Conservation (phyloP, 805 yeast genomes). For the Debaryomyces prosopidis region DNA sequence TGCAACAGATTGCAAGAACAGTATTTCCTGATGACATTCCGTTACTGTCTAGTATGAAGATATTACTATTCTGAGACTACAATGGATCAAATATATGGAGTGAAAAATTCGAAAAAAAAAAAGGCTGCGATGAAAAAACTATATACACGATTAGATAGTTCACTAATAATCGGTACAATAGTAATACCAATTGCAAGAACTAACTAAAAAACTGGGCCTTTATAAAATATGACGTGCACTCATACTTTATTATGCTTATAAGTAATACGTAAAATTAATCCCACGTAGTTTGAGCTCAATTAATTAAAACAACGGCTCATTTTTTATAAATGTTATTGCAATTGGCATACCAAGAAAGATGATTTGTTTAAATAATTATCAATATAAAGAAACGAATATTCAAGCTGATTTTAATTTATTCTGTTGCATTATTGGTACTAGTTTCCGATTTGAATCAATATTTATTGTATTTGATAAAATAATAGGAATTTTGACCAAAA, state of each 20-base stretch:
- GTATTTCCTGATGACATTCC: constrained; percentile 11
- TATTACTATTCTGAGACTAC: not conserved
- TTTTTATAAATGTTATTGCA: not conserved
- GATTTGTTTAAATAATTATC: not conserved
- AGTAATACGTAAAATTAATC: too few species aligned
- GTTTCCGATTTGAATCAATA: not conserved
- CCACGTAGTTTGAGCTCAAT: too few species aligned
- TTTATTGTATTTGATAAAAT: not conserved
- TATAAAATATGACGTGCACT: not conserved
- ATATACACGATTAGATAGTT: not conserved
- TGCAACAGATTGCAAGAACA: constrained; percentile 22
- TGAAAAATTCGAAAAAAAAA: not conserved
- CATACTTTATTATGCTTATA: not conserved
- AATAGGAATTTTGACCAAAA: not conserved
- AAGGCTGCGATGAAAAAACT: not conserved
- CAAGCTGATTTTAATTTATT: not conserved
- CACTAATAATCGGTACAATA: too few species aligned
- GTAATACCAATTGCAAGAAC: too few species aligned
- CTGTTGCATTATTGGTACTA: not conserved
- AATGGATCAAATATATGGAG: not conserved
- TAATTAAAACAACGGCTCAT: not conserved
- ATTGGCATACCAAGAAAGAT: not conserved
- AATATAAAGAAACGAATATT: not conserved
- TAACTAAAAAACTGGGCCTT: too few species aligned
- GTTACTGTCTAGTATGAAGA: not conserved